Evolutionary conservation across 2,329 filamentous ascomycete species (phyloP).

Genomic region (Ophiognomonia clavigignenti-juglandacearum): DNA sequence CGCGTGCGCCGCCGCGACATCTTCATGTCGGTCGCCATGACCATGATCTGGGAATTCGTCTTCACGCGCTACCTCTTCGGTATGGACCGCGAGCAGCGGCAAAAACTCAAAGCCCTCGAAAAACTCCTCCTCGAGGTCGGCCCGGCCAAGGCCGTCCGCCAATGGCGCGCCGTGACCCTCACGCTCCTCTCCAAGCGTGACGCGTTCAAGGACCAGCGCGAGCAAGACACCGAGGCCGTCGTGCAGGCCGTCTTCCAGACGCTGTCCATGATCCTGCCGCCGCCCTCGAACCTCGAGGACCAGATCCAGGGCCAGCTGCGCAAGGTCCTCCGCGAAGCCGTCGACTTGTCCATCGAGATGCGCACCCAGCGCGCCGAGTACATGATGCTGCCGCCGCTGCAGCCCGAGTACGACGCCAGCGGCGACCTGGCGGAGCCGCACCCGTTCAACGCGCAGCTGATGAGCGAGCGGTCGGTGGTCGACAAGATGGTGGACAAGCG

Average conservation of each 20-base stretch:
- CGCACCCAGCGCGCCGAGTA: slow-evolving; percentile 94
- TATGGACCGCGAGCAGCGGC: slow-evolving; percentile 95
- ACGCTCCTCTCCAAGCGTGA: slow-evolving; percentile 79
- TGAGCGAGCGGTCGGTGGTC: slow-evolving; percentile 77
- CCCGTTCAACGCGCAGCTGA: slow-evolving; percentile 84
- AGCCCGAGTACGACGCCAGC: slow-evolving; percentile 90
- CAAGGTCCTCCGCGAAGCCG: slow-evolving; percentile 82
- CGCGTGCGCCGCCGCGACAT: slow-evolving; percentile 85
- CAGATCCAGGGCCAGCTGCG: slow-evolving; percentile 81
- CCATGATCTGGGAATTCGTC: slow-evolving; percentile 98
- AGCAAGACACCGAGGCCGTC: slow-evolving; percentile 92
- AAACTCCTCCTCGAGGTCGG: slow-evolving; percentile 88
- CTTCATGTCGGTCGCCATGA: slow-evolving; percentile 99
- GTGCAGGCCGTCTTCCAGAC: slow-evolving; percentile 85
- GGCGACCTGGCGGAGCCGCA: slow-evolving; percentile 87
- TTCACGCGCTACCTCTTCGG: slow-evolving; percentile 98
- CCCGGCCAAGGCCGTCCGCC: slow-evolving; percentile 81
- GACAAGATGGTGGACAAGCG: slow-evolving; percentile 23
- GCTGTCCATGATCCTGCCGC: slow-evolving; percentile 78
- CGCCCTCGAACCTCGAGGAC: slow-evolving; percentile 72
- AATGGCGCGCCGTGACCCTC: slow-evolving; percentile 94
- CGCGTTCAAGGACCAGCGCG: slow-evolving; percentile 76
- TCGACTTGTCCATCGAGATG: slow-evolving; percentile 93
- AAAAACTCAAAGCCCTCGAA: slow-evolving; percentile 94
- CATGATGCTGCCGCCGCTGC: slow-evolving; percentile 94